Conservation (phyloP, 352 stramenopile genomes). For the Hyaloperonospora arabidopsidis region DNA sequence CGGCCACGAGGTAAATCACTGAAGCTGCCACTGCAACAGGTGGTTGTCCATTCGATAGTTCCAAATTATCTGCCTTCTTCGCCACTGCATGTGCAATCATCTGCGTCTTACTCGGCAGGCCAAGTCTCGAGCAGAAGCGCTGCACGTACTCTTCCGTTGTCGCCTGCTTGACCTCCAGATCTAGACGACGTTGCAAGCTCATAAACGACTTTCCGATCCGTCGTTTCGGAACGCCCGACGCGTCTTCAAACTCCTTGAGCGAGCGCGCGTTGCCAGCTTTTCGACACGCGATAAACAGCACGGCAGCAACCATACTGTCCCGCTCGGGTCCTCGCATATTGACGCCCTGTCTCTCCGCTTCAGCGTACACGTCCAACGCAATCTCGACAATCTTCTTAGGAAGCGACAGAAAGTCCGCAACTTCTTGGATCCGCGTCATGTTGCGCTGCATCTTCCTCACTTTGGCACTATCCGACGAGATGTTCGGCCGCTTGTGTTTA, state of each 20-base stretch:
- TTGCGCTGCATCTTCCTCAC: constrained; percentile 62
- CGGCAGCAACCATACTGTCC: constrained; percentile 54
- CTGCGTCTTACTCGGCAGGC: constrained; percentile 69
- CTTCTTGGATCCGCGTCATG: constrained; percentile 55
- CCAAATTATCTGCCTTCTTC: constrained; percentile 61
- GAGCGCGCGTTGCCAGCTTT: constrained; percentile 57
- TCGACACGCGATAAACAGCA: constrained; percentile 70
- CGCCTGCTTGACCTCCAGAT: constrained; percentile 61
- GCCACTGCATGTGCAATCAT: constrained; percentile 67
- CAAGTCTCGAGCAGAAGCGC: constrained; percentile 67
- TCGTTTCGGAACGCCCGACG: constrained; percentile 62
- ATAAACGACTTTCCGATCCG: constrained; percentile 79
- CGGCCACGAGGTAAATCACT: constrained; percentile 76
- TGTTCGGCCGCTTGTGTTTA: constrained; percentile 50
- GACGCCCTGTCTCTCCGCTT: constrained; percentile 57
- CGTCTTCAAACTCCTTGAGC: constrained; percentile 71
- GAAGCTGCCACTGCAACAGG: constrained; percentile 65
- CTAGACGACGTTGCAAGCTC: constrained; percentile 40
- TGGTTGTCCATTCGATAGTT: constrained; percentile 59
- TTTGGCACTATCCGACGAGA: constrained; percentile 49
- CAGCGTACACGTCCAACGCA: constrained; percentile 59
- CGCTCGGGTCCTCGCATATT: constrained; percentile 58
- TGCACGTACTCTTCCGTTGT: constrained; percentile 70
- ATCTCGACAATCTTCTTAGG: constrained; percentile 68
- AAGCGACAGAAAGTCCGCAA: constrained; percentile 57